Conservation (phyloP, 805 yeast species). For the Wickerhamiella bombiphila region DNA sequence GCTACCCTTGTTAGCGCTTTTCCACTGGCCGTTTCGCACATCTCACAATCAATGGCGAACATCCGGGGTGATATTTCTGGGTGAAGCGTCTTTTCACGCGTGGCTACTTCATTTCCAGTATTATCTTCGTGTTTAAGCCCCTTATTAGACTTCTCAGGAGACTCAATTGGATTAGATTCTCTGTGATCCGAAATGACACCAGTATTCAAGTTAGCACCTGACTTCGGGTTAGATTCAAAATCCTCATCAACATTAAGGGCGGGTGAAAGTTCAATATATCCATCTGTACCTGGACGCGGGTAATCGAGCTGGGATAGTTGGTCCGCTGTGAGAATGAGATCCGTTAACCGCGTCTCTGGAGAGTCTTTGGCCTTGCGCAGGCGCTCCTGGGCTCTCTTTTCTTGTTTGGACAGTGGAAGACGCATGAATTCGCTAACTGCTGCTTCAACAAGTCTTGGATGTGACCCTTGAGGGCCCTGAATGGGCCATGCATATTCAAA, state of each 20-base stretch:
- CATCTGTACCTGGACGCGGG: background rate
- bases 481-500: conserved; percentile 37
- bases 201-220: background rate
- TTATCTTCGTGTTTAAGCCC: conserved; percentile 9
- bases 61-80: background rate
- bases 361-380: background rate
- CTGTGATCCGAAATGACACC: too few species aligned
- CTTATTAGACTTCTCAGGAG: too few species aligned
- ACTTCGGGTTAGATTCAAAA: too few species aligned
- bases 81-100: background rate
- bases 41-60: conserved; percentile 87
- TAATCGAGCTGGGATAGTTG: background rate
- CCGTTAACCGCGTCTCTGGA: background rate
- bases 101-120: conserved; percentile 18
- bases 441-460: conserved; percentile 37
- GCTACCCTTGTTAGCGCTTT: conserved; percentile 67
- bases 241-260: background rate
- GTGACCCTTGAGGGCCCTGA: conserved; percentile 45
- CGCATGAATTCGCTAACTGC: conserved; percentile 40
- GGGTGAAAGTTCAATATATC: background rate
- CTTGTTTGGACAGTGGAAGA: conserved; percentile 37
- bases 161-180: too few species aligned
- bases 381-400: conserved; percentile 2
- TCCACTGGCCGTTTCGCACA: conserved; percentile 55
- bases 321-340: background rate